Percentiles rank a stretch among this genome's conserved stretches.
These are phyloP conservation scores for Yamadazyma scolyti DNA, from an alignment of 805 yeast genomes.

Conservation along the genomic window DNA sequence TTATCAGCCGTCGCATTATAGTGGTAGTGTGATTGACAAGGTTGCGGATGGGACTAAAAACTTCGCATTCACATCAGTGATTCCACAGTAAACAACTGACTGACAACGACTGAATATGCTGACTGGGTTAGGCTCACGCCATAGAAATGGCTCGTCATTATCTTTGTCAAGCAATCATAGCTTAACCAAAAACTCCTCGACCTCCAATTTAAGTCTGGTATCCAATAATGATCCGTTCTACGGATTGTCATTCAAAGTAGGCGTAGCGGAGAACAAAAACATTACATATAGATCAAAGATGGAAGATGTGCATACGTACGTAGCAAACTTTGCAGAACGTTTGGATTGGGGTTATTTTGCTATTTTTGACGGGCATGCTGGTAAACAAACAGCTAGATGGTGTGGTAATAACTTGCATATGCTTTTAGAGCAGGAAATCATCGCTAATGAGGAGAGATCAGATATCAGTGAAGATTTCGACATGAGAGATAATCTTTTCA, in stretches of 20 bases:
- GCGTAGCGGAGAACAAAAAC: slow-evolving; percentile 90
- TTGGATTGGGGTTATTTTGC: slow-evolving; percentile 95
- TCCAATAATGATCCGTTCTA: slow-evolving; percentile 40
- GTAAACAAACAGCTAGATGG: slow-evolving; percentile 89
- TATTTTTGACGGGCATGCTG: slow-evolving; percentile 96
- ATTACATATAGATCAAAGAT: slow-evolving; percentile 75
- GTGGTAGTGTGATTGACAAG: too few relatives aligned
- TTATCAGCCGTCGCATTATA: too few relatives aligned
- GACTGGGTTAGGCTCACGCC: too few relatives aligned
- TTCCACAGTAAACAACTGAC: too few relatives aligned
- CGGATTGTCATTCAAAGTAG: slow-evolving; percentile 73
- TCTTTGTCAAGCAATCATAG: slow-evolving; percentile 7
- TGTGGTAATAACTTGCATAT: slow-evolving; percentile 84
- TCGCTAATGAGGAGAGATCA: slow-evolving; percentile 14
- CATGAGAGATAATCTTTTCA: slow-evolving; percentile 62
- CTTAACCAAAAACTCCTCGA: slow-evolving; percentile 12
- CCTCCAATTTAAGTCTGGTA: slow-evolving; percentile 9
- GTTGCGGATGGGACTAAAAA: too few relatives aligned
- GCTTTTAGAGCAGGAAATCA: slow-evolving; percentile 55
- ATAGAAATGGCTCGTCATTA: slow-evolving; percentile 9
- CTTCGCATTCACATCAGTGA: too few relatives aligned
- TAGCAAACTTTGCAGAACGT: slow-evolving; percentile 87
- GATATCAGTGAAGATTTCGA: slow-evolving; percentile 4
- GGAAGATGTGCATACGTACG: slow-evolving; percentile 96
- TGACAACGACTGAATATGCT: too few relatives aligned